Evolutionary conservation across 192 early-diverging fungal genomes (phyloP), one percentile per base, ranked within the genome.

Genomic region (Haplosporangium gracile): DNA sequence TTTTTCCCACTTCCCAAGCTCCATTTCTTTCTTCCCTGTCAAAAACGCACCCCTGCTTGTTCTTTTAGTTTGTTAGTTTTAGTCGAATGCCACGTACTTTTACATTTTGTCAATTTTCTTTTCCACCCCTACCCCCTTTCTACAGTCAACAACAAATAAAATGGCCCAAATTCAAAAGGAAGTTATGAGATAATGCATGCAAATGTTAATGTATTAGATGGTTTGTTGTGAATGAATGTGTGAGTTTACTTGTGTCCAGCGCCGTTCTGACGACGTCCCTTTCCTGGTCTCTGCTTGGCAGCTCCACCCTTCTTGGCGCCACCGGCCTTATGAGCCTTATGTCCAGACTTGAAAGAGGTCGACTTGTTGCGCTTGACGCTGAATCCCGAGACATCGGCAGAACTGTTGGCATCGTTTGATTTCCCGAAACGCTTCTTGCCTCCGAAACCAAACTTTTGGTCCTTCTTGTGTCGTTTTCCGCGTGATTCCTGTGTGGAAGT

Each of bases 381-480:
- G 80, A 95, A 97, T 47, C 91, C 93, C 45, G 88, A 88, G 57
- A 98, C 86, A 85, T 97, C 97, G 39, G 90, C 93, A 20, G 94
- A 89, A 76, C 92, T 93, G 29, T 96, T 95, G 10, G 93, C 89
- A 13, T 95, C 96, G 86, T 99, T 99, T 55, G 88, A 90, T 69
- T 97, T 99, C 51, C 89, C 76, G 70, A 90, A 82, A 40, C 95
- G 90, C 91, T 97, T 96, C 85, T 94, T 94, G 65, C 97, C 97
- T 60, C 97, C 97, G 91, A 96, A 97, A 4, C 97, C 97, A 88
- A 94, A 99, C 91, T 96, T 97, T 49, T 93, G 88, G 85, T 98
- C 95, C 89, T 97, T 96, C 65, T 85, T 85, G 40, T 34, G 39
- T 39, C 78, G 77, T 36, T 85, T 78, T 73, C 75, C 70, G 32